Evolutionary conservation across 129 eudicot species (phyloP), one percentile per base, ranked within the genome.

Genomic region (Saussurea involucrata): DNA sequence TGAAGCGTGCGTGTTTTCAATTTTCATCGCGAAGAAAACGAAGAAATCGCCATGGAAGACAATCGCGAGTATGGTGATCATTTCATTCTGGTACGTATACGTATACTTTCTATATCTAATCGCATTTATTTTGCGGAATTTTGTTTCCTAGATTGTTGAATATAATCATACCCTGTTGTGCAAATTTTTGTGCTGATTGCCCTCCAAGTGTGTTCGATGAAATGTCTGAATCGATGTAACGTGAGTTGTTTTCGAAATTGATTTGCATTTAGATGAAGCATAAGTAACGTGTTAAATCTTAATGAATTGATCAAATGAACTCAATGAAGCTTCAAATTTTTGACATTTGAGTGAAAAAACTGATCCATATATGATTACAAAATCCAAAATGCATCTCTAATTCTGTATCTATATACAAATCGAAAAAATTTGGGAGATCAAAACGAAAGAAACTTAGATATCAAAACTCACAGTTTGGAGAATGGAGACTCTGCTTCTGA

Each of bases 401-500:
- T 55, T 44, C 70, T 46, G 78, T 37, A 73, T 31, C 69, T 72
- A 77, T 78, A 42, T 77, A 69, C 82, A 76, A 49, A 86, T 42
- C 55, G 71, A 40, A 69, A 17, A 58, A 70, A 34, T 29, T 31
- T 34, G 29, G 55, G 58, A 74, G 17, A 66, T 63, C n/a, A 67
- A 83, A 83, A 33, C 71, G 33, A 80, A 80, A 66, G 8, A 74
- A 66, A 46, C 42, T 28, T 58, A 27, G 63, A 32, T 13, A 57
- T 83, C 74, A 75, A 81, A 74, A 82, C 71, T 85, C 71, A 84
- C 58, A 76, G 53, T 65, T 77, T 78, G 12, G 58, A 46, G 55
- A 81, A 81, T 4, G 79, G 79, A 18, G 75, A 83, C 69, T 66
- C 84, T 25, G 86, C 76, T 73, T 80, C 81, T 61, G 87, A 80